Conservation (phyloP, 83 land plant genomes). For the Picea abies region DNA sequence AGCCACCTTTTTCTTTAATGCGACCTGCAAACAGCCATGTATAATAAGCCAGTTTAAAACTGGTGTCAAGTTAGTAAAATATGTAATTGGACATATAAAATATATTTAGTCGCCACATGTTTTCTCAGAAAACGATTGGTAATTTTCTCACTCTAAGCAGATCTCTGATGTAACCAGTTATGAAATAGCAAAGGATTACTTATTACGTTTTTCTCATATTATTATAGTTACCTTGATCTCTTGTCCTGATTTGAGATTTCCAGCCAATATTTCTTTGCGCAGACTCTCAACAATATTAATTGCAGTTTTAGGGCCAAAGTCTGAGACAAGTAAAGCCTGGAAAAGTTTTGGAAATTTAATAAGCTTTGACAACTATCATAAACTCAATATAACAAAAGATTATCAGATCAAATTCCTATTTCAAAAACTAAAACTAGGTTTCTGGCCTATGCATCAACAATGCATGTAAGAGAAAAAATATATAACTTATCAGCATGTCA, state of each 20-base stretch:
- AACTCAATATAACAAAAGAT: not conserved
- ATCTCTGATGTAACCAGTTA: too few relatives aligned
- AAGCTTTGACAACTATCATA: not conserved
- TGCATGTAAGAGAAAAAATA: too few relatives aligned
- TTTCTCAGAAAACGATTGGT: not conserved
- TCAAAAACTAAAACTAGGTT: not conserved
- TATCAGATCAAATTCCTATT: slow-evolving; percentile 4
- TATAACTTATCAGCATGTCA: too few relatives aligned
- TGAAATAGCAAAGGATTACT: not conserved
- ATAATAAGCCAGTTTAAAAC: not conserved
- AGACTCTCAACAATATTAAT: slow-evolving; percentile 90
- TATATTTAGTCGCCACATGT: not conserved
- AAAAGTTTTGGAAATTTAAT: not conserved
- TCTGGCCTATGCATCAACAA: too few relatives aligned
- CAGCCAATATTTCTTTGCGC: slow-evolving; percentile 78
- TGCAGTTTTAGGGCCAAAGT: slow-evolving; percentile 95
- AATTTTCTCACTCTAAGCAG: not conserved
- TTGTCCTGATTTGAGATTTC: slow-evolving; percentile 88
- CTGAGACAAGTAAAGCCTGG: slow-evolving; percentile 92
- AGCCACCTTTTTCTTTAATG: slow-evolving; percentile 82
- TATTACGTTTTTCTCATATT: not conserved
- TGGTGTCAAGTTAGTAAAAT: not conserved
- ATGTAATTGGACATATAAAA: not conserved
- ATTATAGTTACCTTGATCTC: slow-evolving; percentile 80
- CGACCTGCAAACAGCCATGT: slow-evolving; percentile 47